Conservation (phyloP, 106 monocot species). For the Posidonia australis region DNA sequence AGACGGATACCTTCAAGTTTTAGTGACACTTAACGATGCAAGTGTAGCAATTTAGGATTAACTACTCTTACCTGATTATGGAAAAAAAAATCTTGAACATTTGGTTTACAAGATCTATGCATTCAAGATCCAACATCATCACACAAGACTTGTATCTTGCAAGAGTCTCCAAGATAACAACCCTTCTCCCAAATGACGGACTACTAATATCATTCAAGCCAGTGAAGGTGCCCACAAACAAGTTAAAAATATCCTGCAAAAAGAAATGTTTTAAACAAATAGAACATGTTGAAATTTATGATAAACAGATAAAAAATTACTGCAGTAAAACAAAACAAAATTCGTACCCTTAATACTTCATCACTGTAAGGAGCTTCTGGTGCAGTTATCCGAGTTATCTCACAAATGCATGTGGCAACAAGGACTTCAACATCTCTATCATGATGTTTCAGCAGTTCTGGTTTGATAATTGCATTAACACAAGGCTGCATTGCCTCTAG, state of each 20-base stretch:
- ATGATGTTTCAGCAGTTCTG: constrained; percentile 65
- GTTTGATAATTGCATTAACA: constrained; percentile 58
- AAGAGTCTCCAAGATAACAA: constrained; percentile 83
- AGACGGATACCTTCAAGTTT: too few relatives aligned
- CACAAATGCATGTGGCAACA: constrained; percentile 86
- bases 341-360: constrained; percentile 64
- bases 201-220: constrained; percentile 66
- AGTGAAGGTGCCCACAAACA: constrained; percentile 77
- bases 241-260: constrained; percentile 87
- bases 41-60: neutral
- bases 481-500: constrained; percentile 54
- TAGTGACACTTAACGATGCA: neutral
- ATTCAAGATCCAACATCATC: constrained; percentile 98
- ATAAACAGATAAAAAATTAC: constrained; percentile 1
- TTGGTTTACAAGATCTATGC: constrained; percentile 78
- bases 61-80: constrained; percentile 55
- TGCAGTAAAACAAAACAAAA: neutral
- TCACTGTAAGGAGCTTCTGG: constrained; percentile 95
- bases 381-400: constrained; percentile 88
- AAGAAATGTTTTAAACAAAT: neutral
- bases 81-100: constrained; percentile 78
- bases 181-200: constrained; percentile 78
- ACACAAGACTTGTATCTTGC: constrained; percentile 90
- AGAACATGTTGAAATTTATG: neutral
- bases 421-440: constrained; percentile 85